phyloP scores from a whole-genome alignment of 129 eudicot genomes.

The Erigeron canadensis region DNA sequence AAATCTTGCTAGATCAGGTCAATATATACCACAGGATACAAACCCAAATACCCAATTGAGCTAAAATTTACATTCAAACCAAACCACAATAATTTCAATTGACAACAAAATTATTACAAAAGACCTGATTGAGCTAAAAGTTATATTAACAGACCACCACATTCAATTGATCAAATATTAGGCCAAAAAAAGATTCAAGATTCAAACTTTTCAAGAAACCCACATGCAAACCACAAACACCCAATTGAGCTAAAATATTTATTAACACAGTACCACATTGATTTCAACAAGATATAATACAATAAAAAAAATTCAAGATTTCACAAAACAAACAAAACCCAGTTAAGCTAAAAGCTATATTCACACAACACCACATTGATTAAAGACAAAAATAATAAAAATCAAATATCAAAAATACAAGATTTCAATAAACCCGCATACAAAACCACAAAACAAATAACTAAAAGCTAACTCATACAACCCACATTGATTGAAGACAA shows the following conservation, averaged over 20 bases:
- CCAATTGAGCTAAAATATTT: too few relatives aligned
- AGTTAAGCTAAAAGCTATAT: too few relatives aligned
- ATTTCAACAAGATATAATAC: too few relatives aligned
- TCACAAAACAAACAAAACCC: too few relatives aligned
- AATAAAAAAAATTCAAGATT: too few relatives aligned
- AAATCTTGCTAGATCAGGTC: constrained; percentile 5
- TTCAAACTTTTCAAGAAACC: background rate
- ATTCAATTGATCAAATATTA: too few relatives aligned
- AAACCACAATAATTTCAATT: background rate
- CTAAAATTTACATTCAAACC: constrained; percentile 1
- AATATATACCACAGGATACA: constrained; percentile 15
- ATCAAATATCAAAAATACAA: background rate
- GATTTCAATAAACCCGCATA: constrained; percentile 13
- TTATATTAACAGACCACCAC: too few relatives aligned
- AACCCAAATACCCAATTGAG: constrained; percentile 4
- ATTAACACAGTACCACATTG: too few relatives aligned
- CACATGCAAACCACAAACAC: background rate
- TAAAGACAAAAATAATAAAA: too few relatives aligned
- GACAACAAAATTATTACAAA: constrained; percentile 9
- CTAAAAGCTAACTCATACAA: too few relatives aligned
- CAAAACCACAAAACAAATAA: background rate
- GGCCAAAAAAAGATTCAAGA: background rate
- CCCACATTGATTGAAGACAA: constrained; percentile 15
- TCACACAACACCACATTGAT: too few relatives aligned
- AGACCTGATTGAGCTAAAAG: background rate